Base-by-base conservation (phyloP, 768 basidiomycete genomes). In the Lactifluus piperatus region DNA sequence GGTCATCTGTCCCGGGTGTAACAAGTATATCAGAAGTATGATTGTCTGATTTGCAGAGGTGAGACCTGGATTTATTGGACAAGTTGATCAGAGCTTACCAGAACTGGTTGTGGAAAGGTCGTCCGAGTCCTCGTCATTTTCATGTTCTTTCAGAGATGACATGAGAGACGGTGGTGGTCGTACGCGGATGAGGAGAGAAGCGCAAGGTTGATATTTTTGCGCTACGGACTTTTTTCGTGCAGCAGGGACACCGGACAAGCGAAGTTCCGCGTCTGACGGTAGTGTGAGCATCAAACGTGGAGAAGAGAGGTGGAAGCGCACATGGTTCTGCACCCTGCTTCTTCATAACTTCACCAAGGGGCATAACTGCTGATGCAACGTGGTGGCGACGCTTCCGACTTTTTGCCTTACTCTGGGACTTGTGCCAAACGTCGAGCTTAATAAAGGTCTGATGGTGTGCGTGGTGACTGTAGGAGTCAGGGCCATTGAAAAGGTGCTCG, bases 341-440 rank as follows among this genome's bases (percentile, higher is more conserved):
- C 61, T 75, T 80, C 37, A 76, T 53, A 41, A 85, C 67, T 39
- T 85, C 85, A 5, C 74, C 76, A 2, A 88, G 67, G 0, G 81
- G 74, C 64, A 81, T 74, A 9, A 71, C 70, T 0, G 78, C 74
- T 0, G 72, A 76, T 0, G 81, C 86, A 0, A 88, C 78, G 4
- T 85, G 72, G 39, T 71, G 76, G 1, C 77, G 76, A 66, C 77
- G 82, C 65, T 80, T 82, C 26, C 72, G 68, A 68, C 83, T 86
- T 69, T 83, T 79, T 4, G 58, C 50, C 74, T 86, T 89, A 67
- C 78, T 82, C 45, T 75, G 74, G 0, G 85, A 76, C 20, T 74
- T 76, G 54, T 83, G 75, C 71, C 81, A 86, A 1, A 89, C 70
- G 27, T 77, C 74, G 39, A 88, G 74, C 14, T 80, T 78, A 36